A percentile compares a stretch with the other conserved stretches of the same genome.
Conservation (phyloP, 177 flowering plant species). For the Vitis hybrid region DNA sequence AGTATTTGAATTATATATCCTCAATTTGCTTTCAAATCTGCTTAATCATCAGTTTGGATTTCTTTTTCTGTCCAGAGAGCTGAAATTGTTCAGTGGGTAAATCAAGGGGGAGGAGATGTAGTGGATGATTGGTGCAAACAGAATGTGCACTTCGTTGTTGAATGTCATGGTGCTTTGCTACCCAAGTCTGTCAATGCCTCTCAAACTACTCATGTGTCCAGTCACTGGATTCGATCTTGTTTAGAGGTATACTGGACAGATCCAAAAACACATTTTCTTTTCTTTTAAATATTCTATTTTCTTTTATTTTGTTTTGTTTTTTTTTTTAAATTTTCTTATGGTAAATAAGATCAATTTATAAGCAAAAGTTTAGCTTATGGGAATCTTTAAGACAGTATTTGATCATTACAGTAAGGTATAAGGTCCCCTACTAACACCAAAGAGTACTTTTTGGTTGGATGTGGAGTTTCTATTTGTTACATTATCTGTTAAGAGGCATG, state of each 20-base stretch:
- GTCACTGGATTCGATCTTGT: conserved; percentile 86
- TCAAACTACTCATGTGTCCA: conserved; percentile 56
- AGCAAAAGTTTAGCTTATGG: no score
- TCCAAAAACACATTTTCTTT: neutral
- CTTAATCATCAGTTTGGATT: conserved; percentile 4
- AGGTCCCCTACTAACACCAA: neutral
- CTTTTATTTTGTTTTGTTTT: neutral
- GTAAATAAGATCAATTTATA: neutral
- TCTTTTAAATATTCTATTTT: neutral
- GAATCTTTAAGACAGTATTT: no score
- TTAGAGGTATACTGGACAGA: conserved; percentile 54
- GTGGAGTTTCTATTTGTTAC: neutral
- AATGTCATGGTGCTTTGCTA: conserved; percentile 62
- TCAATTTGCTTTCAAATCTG: neutral
- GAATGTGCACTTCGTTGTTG: conserved; percentile 63
- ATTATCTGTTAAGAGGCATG: neutral
- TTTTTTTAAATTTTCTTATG: neutral
- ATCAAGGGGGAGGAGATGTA: conserved; percentile 77
- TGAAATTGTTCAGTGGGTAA: conserved; percentile 85
- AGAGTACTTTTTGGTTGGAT: neutral
- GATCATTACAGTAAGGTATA: neutral
- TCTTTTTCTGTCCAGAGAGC: conserved; percentile 49
- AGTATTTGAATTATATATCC: neutral
- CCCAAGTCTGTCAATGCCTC: conserved; percentile 18
- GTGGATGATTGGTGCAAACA: conserved; percentile 36